Conservation (phyloP, 2,329 filamentous ascomycete genomes). For the Calonectria fujianensis region DNA sequence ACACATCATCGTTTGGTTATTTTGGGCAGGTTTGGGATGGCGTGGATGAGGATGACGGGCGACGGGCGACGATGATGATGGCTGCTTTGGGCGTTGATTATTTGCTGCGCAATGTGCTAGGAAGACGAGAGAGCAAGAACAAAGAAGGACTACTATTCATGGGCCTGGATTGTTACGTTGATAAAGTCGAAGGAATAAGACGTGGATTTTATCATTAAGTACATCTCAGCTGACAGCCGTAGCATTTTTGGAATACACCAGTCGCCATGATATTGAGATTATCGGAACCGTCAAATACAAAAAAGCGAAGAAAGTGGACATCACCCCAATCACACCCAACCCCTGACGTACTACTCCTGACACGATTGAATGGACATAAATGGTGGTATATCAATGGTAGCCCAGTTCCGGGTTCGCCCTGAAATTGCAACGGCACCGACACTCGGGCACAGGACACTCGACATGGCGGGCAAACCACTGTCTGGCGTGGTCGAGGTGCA, state of each 20-base stretch:
- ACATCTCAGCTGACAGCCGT: constrained; percentile 25
- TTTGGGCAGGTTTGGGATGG: constrained; percentile 11
- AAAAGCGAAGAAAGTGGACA: not conserved
- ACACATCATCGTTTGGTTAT: constrained; percentile 29
- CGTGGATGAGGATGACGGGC: constrained; percentile 21
- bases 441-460: constrained; percentile 82
- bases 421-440: constrained; percentile 79
- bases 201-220: constrained; percentile 8
- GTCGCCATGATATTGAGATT: not conserved
- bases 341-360: not conserved
- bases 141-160: not conserved
- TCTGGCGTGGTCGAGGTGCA: constrained; percentile 80
- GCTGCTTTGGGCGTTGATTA: constrained; percentile 14
- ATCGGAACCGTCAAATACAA: constrained; percentile 2
- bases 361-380: not conserved
- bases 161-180: not conserved
- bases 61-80: constrained; percentile 10
- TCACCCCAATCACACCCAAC: not conserved
- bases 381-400: constrained; percentile 62
- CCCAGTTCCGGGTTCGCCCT: constrained; percentile 75
- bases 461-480: constrained; percentile 80
- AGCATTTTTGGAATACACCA: constrained; percentile 28
- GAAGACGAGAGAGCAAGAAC: not conserved
- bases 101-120: constrained; percentile 20
- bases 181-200: not conserved